A percentile compares a stretch with the other conserved stretches of the same genome.
phyloP scores from a whole-genome alignment of 768 basidiomycete species.

The Nevesoporus exiguus region DNA sequence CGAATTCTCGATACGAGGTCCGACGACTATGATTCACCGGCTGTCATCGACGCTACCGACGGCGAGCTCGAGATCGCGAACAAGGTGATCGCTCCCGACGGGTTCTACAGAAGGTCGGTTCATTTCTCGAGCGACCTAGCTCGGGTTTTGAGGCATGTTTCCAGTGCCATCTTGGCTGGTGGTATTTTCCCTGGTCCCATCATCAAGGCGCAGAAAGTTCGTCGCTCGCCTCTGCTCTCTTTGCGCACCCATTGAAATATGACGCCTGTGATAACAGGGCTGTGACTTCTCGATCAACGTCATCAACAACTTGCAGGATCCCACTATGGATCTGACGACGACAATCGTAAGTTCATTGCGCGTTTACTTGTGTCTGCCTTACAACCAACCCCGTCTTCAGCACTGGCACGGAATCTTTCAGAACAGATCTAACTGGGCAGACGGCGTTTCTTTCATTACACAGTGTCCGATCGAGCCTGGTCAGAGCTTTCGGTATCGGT shows the following conservation, averaged over 20 bases:
- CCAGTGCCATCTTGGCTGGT: conserved; percentile 42
- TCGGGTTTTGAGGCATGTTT: background rate
- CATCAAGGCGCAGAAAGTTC: conserved; percentile 41
- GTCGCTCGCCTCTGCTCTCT: background rate
- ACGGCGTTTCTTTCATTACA: conserved; percentile 42
- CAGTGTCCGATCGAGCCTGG: conserved; percentile 44
- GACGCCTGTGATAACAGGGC: conserved; percentile 24
- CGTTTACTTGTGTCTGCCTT: background rate
- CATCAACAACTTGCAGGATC: conserved; percentile 31
- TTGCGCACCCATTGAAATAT: background rate
- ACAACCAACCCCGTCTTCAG: conserved; percentile 9
- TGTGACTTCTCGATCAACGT: conserved; percentile 37
- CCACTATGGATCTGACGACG: conserved; percentile 33
- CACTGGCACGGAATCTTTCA: conserved; percentile 37
- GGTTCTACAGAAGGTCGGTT: conserved; percentile 39
- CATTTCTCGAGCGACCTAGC: background rate
- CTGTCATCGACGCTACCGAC: conserved; percentile 24
- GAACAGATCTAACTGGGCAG: conserved; percentile 32
- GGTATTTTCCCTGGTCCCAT: conserved; percentile 49
- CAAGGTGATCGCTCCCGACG: conserved; percentile 47
- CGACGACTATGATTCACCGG: conserved; percentile 1
- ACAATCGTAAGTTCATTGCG: conserved; percentile 32
- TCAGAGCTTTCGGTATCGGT: conserved; percentile 40
- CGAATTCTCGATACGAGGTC: background rate
- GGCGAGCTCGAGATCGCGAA: conserved; percentile 40